A percentile compares a stretch with the other conserved stretches of the same genome.
Evolutionary conservation across 169 alveolate species (phyloP).

Genomic region (Plasmodium inui): DNA sequence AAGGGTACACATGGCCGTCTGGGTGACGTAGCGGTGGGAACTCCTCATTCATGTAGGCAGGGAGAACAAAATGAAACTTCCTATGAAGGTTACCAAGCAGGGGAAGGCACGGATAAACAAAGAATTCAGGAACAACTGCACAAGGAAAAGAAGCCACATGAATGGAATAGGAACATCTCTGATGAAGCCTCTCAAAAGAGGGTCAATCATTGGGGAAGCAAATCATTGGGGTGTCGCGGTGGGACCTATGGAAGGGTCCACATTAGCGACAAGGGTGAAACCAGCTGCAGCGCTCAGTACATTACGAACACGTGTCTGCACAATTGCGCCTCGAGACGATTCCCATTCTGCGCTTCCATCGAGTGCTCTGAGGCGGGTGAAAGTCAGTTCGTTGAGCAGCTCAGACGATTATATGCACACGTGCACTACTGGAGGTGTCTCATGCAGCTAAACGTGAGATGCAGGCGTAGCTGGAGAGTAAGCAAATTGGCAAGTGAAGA

Average conservation of each 20-base stretch:
- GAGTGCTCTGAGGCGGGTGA: background rate
- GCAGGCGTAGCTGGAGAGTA: background rate
- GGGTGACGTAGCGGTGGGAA: background rate
- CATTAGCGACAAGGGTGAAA: background rate
- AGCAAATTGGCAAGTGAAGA: background rate
- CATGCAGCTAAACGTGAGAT: conserved; percentile 15
- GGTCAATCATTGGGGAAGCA: background rate
- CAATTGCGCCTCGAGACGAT: background rate
- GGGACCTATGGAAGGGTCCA: background rate
- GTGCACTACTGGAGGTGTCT: conserved; percentile 55
- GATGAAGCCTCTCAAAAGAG: background rate
- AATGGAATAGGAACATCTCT: background rate
- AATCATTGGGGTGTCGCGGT: background rate
- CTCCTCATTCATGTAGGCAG: background rate
- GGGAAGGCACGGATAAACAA: background rate
- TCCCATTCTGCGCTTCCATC: background rate
- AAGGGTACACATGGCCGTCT: background rate
- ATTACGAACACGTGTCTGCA: background rate
- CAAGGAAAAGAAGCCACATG: background rate
- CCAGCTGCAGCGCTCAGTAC: background rate
- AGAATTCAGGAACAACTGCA: background rate
- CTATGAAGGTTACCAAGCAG: background rate
- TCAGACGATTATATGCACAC: conserved; percentile 32
- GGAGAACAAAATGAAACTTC: background rate
- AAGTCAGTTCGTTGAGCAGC: conserved; percentile 4